Evolutionary conservation across 257 asterid species (phyloP).

Genomic region (Penstemon eatonii): DNA sequence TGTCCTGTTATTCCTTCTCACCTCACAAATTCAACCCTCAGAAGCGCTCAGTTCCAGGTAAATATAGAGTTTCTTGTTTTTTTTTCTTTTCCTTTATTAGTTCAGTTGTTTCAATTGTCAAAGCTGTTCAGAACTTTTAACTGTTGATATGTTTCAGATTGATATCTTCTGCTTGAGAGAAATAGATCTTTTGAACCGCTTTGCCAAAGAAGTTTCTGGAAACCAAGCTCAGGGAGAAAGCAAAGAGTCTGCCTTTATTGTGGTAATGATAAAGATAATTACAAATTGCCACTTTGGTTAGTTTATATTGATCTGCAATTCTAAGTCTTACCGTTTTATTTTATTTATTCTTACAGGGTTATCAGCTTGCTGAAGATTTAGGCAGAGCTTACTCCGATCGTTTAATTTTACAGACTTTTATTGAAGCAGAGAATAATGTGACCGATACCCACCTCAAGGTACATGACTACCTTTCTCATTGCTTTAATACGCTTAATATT

Average conservation of each 20-base stretch:
- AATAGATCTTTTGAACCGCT: conserved; percentile 72
- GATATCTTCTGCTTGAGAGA: conserved; percentile 89
- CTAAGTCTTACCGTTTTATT: background rate
- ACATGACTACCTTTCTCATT: conserved; percentile 8
- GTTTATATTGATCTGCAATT: background rate
- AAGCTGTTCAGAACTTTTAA: conserved; percentile 19
- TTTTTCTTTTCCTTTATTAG: conserved; percentile 11
- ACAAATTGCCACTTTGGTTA: background rate
- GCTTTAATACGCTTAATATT: background rate
- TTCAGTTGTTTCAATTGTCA: background rate
- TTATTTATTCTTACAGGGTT: conserved; percentile 48
- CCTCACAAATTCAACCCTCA: conserved; percentile 46
- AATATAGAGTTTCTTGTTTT: conserved; percentile 22
- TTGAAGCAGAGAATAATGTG: conserved; percentile 69
- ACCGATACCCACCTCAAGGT: conserved; percentile 65
- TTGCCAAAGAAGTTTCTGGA: conserved; percentile 69
- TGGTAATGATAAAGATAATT: conserved; percentile 41
- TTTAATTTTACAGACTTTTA: conserved; percentile 56
- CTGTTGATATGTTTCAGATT: conserved; percentile 40
- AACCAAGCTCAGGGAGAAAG: conserved; percentile 72
- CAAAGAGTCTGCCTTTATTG: conserved; percentile 67
- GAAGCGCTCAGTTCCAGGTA: conserved; percentile 76
- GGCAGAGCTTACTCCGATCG: conserved; percentile 90
- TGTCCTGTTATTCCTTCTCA: conserved; percentile 63
- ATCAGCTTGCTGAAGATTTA: conserved; percentile 94